Evolutionary conservation across 768 basidiomycete species (phyloP).

Genomic region (Podaxis pistillaris): DNA sequence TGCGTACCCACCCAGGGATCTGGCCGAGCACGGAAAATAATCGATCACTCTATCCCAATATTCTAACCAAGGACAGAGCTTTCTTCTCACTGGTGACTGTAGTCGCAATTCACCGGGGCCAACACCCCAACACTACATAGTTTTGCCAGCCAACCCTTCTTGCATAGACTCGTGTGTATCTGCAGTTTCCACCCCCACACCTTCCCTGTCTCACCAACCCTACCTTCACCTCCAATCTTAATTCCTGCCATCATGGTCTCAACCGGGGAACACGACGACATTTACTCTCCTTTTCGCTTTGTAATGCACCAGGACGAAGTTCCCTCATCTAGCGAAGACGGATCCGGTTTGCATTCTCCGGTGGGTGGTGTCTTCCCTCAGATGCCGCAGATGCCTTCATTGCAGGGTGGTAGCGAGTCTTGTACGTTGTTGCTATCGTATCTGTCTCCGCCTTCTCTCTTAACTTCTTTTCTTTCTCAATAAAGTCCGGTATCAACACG

Average conservation of each 20-base stretch:
- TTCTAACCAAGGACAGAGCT: slow-evolving; percentile 10
- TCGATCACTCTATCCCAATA: slow-evolving; percentile 11
- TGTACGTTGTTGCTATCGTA: slow-evolving; percentile 43
- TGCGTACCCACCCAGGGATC: slow-evolving; percentile 4
- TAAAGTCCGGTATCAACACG: slow-evolving; percentile 69
- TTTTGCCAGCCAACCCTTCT: slow-evolving; percentile 11
- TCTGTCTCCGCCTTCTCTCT: slow-evolving; percentile 39
- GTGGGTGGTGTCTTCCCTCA: slow-evolving; percentile 44
- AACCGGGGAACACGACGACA: slow-evolving; percentile 47
- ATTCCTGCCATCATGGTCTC: slow-evolving; percentile 50
- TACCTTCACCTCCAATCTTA: slow-evolving; percentile 20
- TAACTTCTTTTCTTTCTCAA: slow-evolving; percentile 41
- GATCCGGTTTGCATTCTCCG: slow-evolving; percentile 74
- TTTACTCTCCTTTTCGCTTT: slow-evolving; percentile 56
- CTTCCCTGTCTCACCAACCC: slow-evolving; percentile 4
- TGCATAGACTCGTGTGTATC: slow-evolving; percentile 9
- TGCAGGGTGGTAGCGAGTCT: slow-evolving; percentile 14
- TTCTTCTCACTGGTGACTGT: slow-evolving; percentile 15
- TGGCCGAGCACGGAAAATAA: slow-evolving; percentile 12
- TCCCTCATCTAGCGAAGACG: slow-evolving; percentile 71
- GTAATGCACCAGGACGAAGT: slow-evolving; percentile 58
- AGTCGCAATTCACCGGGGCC: slow-evolving; percentile 7
- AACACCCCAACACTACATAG: slow-evolving; percentile 11
- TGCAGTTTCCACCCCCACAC: slow-evolving; percentile 2
- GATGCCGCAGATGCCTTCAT: slow-evolving; percentile 12